Base-by-base conservation (phyloP, 768 basidiomycete genomes). In the Russula dissimulans region DNA sequence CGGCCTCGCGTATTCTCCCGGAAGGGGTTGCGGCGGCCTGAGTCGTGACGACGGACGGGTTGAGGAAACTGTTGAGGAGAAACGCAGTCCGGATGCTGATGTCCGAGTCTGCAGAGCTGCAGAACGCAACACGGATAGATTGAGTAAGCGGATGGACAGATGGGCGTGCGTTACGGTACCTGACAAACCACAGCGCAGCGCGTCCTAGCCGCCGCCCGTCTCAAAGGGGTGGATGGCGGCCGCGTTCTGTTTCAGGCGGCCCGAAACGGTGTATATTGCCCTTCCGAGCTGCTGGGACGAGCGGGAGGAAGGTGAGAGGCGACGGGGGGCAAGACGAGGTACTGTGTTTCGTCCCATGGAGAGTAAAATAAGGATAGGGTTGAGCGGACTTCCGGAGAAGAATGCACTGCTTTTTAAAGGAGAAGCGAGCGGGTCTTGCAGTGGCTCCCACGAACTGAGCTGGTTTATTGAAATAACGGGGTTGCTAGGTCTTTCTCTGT, bases 261-360 rank as follows among this genome's bases (percentile, higher is more conserved):
- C 88, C 0, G 90, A 93, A 9, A 95, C 74, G 0, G 85, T 73
- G 69, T 95, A 95, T 38, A 93, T 78, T 1, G 86, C 90, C 71
- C 91, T 91, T n/a, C 89, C 80, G 9, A 78, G 78, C 11, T 52
- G 49, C 48, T 79, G 74, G 1, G 81, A 65, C 0, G 86, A 79
- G 12, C 76, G 77, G 8, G 73, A 73, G 9, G 80, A 75, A 0
- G 85, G 78, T 0, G 77, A 73, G 38, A 93, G 78, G 69, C 22
- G 78, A 1, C 95, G 74, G 0, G 92, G 91, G 45, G 87, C 38
- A 82, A 71, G 54, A 78, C 69, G 42, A 88, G 73, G 67, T 86
- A 87, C 86, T 89, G 44, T 38, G 38, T 11, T 22, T 14, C 22
- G 22, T 2, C 22, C 22, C 22, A 17, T 10, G 17, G 54, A 22